Base-by-base conservation (phyloP, 768 basidiomycete genomes). In the Suillus discolor region DNA sequence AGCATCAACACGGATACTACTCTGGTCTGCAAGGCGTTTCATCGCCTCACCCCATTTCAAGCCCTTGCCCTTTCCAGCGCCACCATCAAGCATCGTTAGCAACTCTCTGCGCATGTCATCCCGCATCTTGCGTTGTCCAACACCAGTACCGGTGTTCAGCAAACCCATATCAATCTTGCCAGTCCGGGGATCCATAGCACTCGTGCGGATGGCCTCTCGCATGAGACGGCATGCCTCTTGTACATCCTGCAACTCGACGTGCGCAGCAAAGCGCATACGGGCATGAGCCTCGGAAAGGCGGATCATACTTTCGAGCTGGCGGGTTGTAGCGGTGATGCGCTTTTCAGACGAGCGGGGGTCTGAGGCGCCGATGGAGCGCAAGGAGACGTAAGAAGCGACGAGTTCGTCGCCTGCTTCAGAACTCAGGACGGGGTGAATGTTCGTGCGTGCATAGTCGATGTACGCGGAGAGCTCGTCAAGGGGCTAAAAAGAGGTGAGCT, bases 121-220 rank as follows among this genome's bases (percentile, higher is more conserved):
- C 54, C 89, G 85, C 78, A 97, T 72, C 75, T 89, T 90, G 70
- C 95, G 83, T 79, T 96, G 92, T 31, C 95, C 92, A 61, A 87
- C 83, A 2, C 93, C 94, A 4, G 95, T 94, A 2, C 97, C 97
- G 3, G 95, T 96, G 74, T 95, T 96, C 70, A 99, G 84, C 73
- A 99, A 77, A 62, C 96, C 93, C 87, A 98, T 93, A 76, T 99
- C 96, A 73, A 98, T 97, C 84, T 96, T 95, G 62, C 97, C 97
- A 15, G 96, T 98, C 28, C 93, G 84, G 12, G 97, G 97, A 77
- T 99, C 96, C 84, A 97, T 96, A 47, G 95, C 95, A 67, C 89
- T 90, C 67, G 96, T 95, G 71, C 94, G 88, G 78, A 99, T 92
- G 5, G 97, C 97, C 75, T 97, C 94, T 55, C 94, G 89, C 90